Evolutionary conservation across 2,329 filamentous ascomycete species (phyloP).

Genomic region (Calycina marina): DNA sequence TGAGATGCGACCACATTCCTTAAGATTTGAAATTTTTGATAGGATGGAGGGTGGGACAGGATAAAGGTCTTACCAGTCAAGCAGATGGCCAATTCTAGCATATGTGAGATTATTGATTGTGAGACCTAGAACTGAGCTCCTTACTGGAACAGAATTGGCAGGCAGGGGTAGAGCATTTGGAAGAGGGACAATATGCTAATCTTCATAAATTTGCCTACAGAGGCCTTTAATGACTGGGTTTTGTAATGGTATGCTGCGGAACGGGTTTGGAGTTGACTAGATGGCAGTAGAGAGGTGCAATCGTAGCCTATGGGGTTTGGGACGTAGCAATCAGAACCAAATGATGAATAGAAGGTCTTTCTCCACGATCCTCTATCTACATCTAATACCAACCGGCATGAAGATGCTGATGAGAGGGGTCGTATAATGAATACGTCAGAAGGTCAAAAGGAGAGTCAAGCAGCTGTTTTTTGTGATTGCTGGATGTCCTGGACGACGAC

Average conservation of each 20-base stretch:
- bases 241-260: neutral
- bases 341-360: no score
- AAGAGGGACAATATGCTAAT: constrained; percentile 14
- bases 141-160: constrained; percentile 13
- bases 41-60: constrained; percentile 14
- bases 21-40: constrained; percentile 9
- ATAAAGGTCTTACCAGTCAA: constrained; percentile 19
- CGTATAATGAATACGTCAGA: no score
- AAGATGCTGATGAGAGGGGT: no score
- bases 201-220: constrained; percentile 13
- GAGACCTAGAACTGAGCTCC: constrained; percentile 11
- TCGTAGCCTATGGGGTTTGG: no score
- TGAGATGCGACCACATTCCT: constrained; percentile 17
- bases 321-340: no score
- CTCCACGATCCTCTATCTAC: no score
- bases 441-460: no score
- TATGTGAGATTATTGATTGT: constrained; percentile 18
- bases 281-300: no score
- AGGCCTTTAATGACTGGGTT: constrained; percentile 12
- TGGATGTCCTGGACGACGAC: no score
- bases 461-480: no score
- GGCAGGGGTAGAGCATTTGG: constrained; percentile 9
- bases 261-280: no score
- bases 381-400: no score
- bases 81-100: constrained; percentile 11